Evolutionary conservation across 768 basidiomycete species (phyloP), one percentile per base, ranked within the genome.

Genomic region (Tylopilus plumbeoviolaceoides): DNA sequence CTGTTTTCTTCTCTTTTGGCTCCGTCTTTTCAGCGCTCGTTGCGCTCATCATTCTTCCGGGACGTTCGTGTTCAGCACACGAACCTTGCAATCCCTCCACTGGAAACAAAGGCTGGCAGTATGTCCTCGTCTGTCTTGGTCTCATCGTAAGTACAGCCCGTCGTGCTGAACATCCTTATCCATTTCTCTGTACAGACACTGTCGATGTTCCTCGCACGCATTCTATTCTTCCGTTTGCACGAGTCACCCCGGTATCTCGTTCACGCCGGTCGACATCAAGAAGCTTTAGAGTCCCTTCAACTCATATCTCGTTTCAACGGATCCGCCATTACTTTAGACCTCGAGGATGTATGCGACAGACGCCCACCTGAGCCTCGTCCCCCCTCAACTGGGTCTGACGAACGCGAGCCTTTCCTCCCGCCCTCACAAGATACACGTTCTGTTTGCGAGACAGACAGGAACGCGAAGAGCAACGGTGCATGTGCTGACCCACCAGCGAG

Each of bases 241-340:
- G 95, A 99, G 70, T 95, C 93, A 0, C 94, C 97, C 2, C 83
- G 93, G 21, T 98, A 86, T 65, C 85, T 99, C 53, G 92, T 95
- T 5, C 87, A 93, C 43, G 85, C 90, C 0, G 92, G 93, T 15
- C 80, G 92, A 41, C 85, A 82, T 31, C 79, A 83, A 33, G 94
- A 97, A 59, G 95, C 95, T 0, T 70, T 95, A 33, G 81, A 89
- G 58, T 85, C 85, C 0, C 78, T 99, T 0, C 85, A 87, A 59
- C 72, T 89, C 58, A 98, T 99, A 41, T 89, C 90, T 3, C 78
- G 77, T 30, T 92, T 89, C 72, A 98, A 98, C 67, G 91, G 89
- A 3, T 81, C 83, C 15, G 74, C 83, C 48, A 69, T 94, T 0
- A 69, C 75, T 4, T 77, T 94, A 28, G 82, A 80, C 28, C 68